A percentile compares a stretch with the other conserved stretches of the same genome.
Conservation (phyloP, 305 asterid genomes). For the Coffea humblotiana region DNA sequence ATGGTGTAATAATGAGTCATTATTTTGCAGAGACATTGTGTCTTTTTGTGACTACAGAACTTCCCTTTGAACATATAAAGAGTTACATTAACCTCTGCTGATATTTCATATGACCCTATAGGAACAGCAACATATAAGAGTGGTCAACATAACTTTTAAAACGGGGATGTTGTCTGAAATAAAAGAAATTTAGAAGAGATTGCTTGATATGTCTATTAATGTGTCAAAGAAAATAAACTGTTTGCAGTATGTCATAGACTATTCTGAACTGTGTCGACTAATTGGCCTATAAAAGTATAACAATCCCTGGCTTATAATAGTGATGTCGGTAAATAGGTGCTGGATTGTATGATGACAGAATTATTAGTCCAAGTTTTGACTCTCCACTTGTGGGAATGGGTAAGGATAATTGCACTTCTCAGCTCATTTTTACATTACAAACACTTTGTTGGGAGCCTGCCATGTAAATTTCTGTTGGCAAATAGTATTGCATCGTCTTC, state of each 20-base stretch:
- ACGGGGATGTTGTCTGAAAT: not conserved
- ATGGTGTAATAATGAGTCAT: not conserved
- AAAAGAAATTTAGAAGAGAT: not conserved
- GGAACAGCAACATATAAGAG: not conserved
- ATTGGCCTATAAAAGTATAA: not conserved
- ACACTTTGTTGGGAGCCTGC: not conserved
- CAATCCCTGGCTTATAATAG: not conserved
- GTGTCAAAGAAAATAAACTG: not conserved
- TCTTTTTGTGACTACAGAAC: not conserved
- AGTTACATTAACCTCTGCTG: not conserved
- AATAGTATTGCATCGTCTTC: not conserved
- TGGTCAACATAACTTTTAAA: not conserved
- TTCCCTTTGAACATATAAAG: not conserved
- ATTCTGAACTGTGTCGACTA: not conserved
- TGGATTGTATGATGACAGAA: conserved; percentile 6
- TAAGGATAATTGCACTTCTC: not conserved
- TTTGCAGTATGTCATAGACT: not conserved
- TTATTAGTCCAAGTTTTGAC: not conserved
- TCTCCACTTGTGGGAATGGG: not conserved
- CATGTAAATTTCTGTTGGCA: not conserved
- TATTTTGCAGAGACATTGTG: not conserved
- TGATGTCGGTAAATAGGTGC: not conserved
- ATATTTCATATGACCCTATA: not conserved
- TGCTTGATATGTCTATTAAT: not conserved
- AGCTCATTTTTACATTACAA: not conserved